Conservation (phyloP, 78 protist species). For the Polysphondylium violaceum region DNA sequence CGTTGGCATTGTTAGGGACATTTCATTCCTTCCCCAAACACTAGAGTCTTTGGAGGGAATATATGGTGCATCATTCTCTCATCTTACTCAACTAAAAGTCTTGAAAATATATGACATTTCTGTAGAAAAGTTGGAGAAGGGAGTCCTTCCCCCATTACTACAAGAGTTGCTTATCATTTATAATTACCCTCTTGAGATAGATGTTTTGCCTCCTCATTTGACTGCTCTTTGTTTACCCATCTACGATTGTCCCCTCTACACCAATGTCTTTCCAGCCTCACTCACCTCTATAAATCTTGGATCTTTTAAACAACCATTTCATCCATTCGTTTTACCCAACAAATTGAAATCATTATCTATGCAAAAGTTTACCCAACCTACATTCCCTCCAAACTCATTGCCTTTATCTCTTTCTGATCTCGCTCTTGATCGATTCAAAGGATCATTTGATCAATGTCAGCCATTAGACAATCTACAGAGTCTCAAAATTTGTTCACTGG, state of each 20-base stretch:
- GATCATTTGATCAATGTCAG: background rate
- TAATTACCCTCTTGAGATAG: background rate
- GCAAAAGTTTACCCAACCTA: background rate
- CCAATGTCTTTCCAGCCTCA: too few relatives aligned
- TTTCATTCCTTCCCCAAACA: too few relatives aligned
- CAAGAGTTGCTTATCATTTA: background rate
- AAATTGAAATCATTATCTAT: background rate
- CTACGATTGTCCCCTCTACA: too few relatives aligned
- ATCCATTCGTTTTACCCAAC: background rate
- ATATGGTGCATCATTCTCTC: too few relatives aligned
- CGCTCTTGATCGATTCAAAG: background rate
- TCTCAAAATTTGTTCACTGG: too few relatives aligned
- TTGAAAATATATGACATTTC: too few relatives aligned
- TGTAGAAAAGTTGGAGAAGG: background rate
- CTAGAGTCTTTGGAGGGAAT: too few relatives aligned
- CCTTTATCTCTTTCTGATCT: background rate
- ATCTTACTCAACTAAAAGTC: too few relatives aligned
- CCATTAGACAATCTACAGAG: too few relatives aligned
- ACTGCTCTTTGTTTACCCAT: too few relatives aligned
- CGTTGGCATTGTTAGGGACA: too few relatives aligned
- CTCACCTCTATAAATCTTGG: background rate
- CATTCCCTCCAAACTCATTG: background rate
- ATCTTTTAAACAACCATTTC: background rate
- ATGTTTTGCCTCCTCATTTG: background rate
- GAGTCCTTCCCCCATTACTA: background rate